Base-by-base conservation (phyloP, 164 flowering plant species). In the Liquidambar formosana region DNA sequence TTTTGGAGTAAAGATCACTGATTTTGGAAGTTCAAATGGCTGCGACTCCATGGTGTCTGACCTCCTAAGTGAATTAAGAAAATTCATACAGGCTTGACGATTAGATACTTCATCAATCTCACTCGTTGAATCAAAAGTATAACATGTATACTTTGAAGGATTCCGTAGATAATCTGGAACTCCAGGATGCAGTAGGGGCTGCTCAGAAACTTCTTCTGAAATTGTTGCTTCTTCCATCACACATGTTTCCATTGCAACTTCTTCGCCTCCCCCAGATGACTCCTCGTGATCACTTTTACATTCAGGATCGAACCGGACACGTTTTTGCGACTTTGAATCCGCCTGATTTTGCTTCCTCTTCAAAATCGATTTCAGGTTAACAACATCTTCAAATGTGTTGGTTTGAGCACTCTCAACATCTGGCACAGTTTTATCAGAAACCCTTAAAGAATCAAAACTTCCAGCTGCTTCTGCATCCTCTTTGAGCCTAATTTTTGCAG, bases 141-240 rank as follows among this genome's bases (percentile, higher is more conserved):
- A 96, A 22, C 68, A 74, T 4, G 86, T 89, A 60, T 93, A 93
- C 60, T 76, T 91, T 1, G 87, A 78, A 67, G 98, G 99, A 71
- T 91, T 89, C 10, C 76, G 80, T 57, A 93, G 3, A 69, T 93
- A 90, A 73, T 95, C 98, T 16, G 97, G 99, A 66, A 92, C 87
- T 38, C 62, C 73, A 66, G 81, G 67, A 18, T 71, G 59, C 61
- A 63, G 69, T 65, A 66, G 65, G 46, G 79, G 71, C 38, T 45
- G 25, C 9, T n/a, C 57, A 38, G 66, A 63, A 43, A 64, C 48
- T 25, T 54, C 73, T 18, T 76, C 61, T 27, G 54, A 47, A 59
- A 44, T 65, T 63, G 65, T 41, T 43, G 69, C 48, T 19, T 76
- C 53, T 43, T 68, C 85, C 49, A 59, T 56, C 0, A 67, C 33